Percentiles rank a stretch among this genome's conserved stretches.
These are phyloP conservation scores for Talaromyces trachyspermus DNA, from an alignment of 495 filamentous ascomycete genomes.

Conservation along the genomic window DNA sequence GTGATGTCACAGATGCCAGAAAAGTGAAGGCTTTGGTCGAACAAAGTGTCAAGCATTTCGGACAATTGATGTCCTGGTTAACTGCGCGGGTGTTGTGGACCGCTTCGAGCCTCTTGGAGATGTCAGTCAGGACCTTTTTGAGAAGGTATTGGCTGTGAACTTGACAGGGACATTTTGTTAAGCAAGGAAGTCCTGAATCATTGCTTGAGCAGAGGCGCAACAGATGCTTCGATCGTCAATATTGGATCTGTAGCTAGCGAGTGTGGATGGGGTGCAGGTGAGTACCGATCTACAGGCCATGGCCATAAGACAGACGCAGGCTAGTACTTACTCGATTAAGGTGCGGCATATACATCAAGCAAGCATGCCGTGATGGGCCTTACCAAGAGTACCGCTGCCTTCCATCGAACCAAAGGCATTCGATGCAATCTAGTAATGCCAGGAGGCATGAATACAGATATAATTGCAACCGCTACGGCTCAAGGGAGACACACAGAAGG, in stretches of 20 bases:
- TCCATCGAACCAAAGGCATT: conserved; percentile 51
- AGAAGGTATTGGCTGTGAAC: no score
- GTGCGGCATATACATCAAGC: conserved; percentile 48
- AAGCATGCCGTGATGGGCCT: conserved; percentile 50
- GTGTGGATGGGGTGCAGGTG: conserved; percentile 27
- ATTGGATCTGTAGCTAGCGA: conserved; percentile 31
- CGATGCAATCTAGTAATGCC: conserved; percentile 47
- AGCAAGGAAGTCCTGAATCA: no score
- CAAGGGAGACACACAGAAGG: neutral
- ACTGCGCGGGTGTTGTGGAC: no score
- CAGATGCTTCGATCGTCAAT: conserved; percentile 30
- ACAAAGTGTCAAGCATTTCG: no score
- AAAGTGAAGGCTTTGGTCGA: no score
- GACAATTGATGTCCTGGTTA: no score
- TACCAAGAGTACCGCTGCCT: conserved; percentile 56
- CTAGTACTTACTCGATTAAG: conserved; percentile 21
- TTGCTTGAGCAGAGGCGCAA: neutral
- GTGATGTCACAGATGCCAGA: no score
- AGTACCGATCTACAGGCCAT: conserved; percentile 3
- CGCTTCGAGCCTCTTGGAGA: no score
- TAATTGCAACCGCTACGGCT: conserved; percentile 13
- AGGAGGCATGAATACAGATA: conserved; percentile 52
- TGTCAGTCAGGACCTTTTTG: no score
- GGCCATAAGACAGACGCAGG: neutral
- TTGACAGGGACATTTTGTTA: no score